Evolutionary conservation across 768 basidiomycete genomes (phyloP), one percentile per base, ranked within the genome.

Genomic region (Leccinum rimulosum): DNA sequence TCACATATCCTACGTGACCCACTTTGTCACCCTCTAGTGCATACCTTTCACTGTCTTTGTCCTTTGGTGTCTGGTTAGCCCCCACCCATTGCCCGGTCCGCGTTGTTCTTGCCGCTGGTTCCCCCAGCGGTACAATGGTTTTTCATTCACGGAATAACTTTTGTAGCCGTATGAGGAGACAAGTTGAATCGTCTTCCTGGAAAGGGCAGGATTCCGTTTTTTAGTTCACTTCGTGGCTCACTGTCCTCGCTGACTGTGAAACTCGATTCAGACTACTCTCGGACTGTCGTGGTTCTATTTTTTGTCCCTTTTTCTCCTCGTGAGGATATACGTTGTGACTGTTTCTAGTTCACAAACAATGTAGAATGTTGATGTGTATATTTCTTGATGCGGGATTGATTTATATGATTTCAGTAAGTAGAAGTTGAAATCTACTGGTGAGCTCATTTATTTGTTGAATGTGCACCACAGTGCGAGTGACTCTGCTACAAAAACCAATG

Each of bases 221-320:
- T 72, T 33, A 62, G 70, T 74, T 70, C 64, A 61, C 70, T 74
- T 72, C 33, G 68, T 61, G 61, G 70, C 64, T 59, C 72, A 56
- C 25, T 51, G 54, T 57, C 48, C 35, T 55, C 7, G 56, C 49
- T 50, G 51, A 38, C 48, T 15, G 56, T 49, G 63, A 59, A 69
- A 75, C 73, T 73, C 68, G 69, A 74, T 64, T 75, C 72, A 73
- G 72, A 73, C 74, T 74, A 74, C 59, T 73, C 66, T 71, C 30
- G 60, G 60, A 27, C 64, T 73, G 67, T 70, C 53, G 22, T 63
- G 59, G 40, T 40, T 33, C 35, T 43, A 54, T 5, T 60, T 52
- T 54, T 50, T 22, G 17, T 19, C 4, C 17, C 6, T 27, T 22
- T 15, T 17, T 56, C 58, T 58, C 61, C 52, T 72, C 15, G 56